These are phyloP conservation scores for Centrapalus pauciflorus DNA, from an alignment of 129 eudicot species.

Conservation along the genomic window DNA sequence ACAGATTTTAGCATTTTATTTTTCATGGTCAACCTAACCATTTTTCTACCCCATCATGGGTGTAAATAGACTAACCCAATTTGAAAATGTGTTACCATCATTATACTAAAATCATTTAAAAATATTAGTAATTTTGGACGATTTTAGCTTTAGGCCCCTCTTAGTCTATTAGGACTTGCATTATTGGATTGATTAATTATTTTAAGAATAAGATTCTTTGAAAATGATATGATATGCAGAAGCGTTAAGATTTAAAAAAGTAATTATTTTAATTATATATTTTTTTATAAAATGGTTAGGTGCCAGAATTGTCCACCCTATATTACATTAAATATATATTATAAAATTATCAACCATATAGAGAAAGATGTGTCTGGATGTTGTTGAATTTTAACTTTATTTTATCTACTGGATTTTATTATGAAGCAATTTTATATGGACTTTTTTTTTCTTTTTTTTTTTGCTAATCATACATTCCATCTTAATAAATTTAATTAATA, in stretches of 20 bases:
- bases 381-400: background rate
- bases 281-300: constrained; percentile 12
- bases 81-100: too few species aligned
- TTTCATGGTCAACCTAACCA: too few species aligned
- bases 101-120: background rate
- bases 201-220: constrained; percentile 52
- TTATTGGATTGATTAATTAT: constrained; percentile 36
- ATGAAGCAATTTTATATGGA: too few species aligned
- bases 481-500: too few species aligned
- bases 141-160: constrained; percentile 30
- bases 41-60: too few species aligned
- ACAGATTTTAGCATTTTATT: too few species aligned
- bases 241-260: constrained; percentile 39
- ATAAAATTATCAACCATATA: constrained; percentile 29
- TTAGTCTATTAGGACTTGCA: constrained; percentile 41
- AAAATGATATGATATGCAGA: constrained; percentile 39
- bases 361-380: constrained; percentile 26
- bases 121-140: constrained; percentile 21
- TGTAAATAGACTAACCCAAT: too few species aligned
- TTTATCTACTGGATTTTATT: background rate
- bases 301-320: constrained; percentile 37
- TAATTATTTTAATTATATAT: background rate
- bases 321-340: background rate
- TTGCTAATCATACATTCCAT: too few species aligned
- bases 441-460: background rate